Evolutionary conservation across 2,329 filamentous ascomycete genomes (phyloP), one percentile per base, ranked within the genome.

Genomic region (Scopulariopsis brevicaulis): DNA sequence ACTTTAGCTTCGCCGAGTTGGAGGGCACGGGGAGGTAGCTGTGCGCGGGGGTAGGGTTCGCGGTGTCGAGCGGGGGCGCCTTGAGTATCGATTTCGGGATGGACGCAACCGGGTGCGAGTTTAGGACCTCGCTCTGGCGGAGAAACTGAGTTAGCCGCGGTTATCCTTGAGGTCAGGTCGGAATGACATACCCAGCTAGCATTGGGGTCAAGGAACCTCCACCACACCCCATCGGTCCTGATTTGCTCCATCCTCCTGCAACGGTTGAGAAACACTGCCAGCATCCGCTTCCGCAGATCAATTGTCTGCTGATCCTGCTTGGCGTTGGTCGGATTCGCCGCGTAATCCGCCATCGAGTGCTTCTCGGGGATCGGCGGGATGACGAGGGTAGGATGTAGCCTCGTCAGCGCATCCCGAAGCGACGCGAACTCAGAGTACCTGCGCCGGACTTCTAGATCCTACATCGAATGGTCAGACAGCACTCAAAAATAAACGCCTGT

Each of bases 301-400:
- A 99, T 99, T 53, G 97, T 99, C 60, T 93, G 89, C 59, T 91
- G 87, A 69, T 99, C 95, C 71, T 99, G 93, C 71, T 96, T 99
- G 20, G 95, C 95, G 66, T 93, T 96, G 43, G 94, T 99, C 1
- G 95, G 94, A 66, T 96, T 97, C 32, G 95, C 92, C 18, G 94
- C 94, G 69, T 99, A 99, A 71, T 99, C 94, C 61, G 93, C 93
- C 87, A 99, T 96, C 53, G 91, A 94, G 71, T 99, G 94, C 73
- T 99, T 99, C 74, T 99, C 95, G 24, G 94, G 94, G 66, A 99
- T 99, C 3, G 94, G 94, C 8, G 94, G 95, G 56, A 99, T 89
- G 65, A 99, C 89, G 50, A 99, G 80, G 0, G 94, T 99, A 8
- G 95, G 94, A 69, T 99, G 95, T 61, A 99, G 81, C 65, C 89